A percentile compares a stretch with the other conserved stretches of the same genome.
phyloP scores from a whole-genome alignment of 2,329 filamentous ascomycete species.

The Colletotrichum neosansevieriae region DNA sequence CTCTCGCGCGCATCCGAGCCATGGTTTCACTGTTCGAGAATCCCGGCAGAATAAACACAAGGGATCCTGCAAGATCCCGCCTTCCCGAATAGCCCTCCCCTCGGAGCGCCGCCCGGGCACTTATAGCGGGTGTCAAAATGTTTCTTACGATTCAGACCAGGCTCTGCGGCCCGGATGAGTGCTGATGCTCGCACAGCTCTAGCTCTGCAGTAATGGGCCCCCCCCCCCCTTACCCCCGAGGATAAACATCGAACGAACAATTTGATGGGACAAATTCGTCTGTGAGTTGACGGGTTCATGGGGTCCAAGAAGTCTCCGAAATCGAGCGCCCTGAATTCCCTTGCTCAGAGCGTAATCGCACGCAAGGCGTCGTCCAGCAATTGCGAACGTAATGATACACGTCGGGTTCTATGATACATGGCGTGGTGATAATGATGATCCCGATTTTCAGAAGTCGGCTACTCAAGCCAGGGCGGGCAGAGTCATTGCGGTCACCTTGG shows the following conservation, averaged over 20 bases:
- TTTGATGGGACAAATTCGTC: background rate
- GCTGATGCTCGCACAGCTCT: slow-evolving; percentile 14
- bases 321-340: background rate
- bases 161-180: slow-evolving; percentile 2
- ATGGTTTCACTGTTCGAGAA: slow-evolving; percentile 30
- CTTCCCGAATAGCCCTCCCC: slow-evolving; percentile 1
- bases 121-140: slow-evolving; percentile 2
- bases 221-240: too few species aligned
- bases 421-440: background rate
- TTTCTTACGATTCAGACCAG: slow-evolving; percentile 6
- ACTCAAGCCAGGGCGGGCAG: slow-evolving; percentile 5
- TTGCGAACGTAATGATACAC: slow-evolving; percentile 26
- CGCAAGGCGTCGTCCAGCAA: background rate
- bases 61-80: background rate
- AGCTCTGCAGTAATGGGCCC: slow-evolving; percentile 2
- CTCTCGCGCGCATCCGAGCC: slow-evolving; percentile 1
- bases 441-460: slow-evolving; percentile 3
- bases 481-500: slow-evolving; percentile 16
- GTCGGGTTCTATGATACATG: slow-evolving; percentile 37
- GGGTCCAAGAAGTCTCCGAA: slow-evolving; percentile 21
- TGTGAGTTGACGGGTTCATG: slow-evolving; percentile 24
- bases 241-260: slow-evolving; percentile 24
- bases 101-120: background rate
- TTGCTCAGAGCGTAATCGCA: background rate
- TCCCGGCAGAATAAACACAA: slow-evolving; percentile 19